A percentile compares a stretch with the other conserved stretches of the same genome.
phyloP scores from a whole-genome alignment of 106 monocot species.

The Apostasia ramifera region DNA sequence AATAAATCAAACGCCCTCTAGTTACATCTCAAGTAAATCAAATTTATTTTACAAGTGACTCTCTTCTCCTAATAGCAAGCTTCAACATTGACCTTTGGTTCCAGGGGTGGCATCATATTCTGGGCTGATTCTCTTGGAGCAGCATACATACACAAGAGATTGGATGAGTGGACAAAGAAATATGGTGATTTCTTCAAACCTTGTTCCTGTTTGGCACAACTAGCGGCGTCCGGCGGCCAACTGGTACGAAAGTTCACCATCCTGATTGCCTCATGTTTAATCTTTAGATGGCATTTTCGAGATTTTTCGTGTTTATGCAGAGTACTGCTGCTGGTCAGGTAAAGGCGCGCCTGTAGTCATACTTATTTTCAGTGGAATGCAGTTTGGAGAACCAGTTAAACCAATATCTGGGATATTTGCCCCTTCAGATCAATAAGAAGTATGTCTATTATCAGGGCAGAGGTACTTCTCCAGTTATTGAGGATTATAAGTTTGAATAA shows the following conservation, averaged over 20 bases:
- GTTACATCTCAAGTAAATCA: too few relatives aligned
- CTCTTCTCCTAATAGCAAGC: background rate
- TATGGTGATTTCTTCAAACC: conserved; percentile 89
- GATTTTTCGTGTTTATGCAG: too few relatives aligned
- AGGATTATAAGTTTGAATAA: too few relatives aligned
- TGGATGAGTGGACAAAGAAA: conserved; percentile 50
- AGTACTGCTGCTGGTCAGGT: too few relatives aligned
- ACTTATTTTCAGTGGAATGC: too few relatives aligned
- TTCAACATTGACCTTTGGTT: background rate
- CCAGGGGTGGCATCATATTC: conserved; percentile 83
- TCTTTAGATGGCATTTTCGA: background rate
- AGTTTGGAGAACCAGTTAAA: too few relatives aligned
- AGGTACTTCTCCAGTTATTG: too few relatives aligned
- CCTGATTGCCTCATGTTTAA: background rate
- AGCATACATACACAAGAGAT: conserved; percentile 45
- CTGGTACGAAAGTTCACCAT: conserved; percentile 35
- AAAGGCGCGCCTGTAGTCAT: too few relatives aligned
- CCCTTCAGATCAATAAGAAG: too few relatives aligned
- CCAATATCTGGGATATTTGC: too few relatives aligned
- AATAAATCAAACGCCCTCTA: too few relatives aligned
- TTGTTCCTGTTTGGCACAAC: conserved; percentile 46
- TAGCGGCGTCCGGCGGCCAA: conserved; percentile 50
- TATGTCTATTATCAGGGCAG: too few relatives aligned
- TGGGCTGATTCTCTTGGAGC: conserved; percentile 81
- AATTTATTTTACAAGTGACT: background rate